These are phyloP conservation scores for Phytophthora agathidicida DNA, from an alignment of 352 stramenopile species.

Conservation along the genomic window DNA sequence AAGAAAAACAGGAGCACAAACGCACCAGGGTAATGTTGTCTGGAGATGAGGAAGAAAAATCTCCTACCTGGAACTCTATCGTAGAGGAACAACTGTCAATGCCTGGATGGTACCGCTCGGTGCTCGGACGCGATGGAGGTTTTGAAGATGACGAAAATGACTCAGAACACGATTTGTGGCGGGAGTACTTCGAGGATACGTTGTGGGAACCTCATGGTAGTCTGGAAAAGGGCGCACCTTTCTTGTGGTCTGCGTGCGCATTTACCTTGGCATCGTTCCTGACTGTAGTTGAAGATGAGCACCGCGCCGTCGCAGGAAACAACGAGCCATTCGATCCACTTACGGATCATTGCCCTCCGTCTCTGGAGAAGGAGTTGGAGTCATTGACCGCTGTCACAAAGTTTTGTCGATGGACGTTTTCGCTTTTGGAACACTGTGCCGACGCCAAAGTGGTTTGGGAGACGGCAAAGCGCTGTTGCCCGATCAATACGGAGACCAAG, in stretches of 20 bases:
- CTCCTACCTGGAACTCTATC: constrained; percentile 54
- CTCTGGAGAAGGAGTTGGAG: constrained; percentile 84
- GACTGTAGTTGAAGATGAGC: constrained; percentile 70
- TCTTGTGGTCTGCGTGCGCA: constrained; percentile 84
- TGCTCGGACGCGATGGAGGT: constrained; percentile 70
- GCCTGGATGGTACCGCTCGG: constrained; percentile 70
- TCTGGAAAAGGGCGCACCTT: constrained; percentile 85
- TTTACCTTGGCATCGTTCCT: constrained; percentile 85
- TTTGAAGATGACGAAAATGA: constrained; percentile 56
- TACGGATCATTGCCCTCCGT: constrained; percentile 56
- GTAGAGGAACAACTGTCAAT: constrained; percentile 67
- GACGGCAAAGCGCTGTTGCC: constrained; percentile 84
- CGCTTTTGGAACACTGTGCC: constrained; percentile 79
- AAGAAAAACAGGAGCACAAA: constrained; percentile 29
- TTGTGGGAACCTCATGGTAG: constrained; percentile 88
- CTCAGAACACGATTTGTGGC: constrained; percentile 77
- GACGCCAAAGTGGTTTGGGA: constrained; percentile 91
- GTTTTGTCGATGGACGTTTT: constrained; percentile 90
- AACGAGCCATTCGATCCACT: constrained; percentile 57
- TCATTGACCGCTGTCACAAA: constrained; percentile 80
- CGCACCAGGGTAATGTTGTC: constrained; percentile 2
- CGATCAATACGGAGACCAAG: constrained; percentile 86
- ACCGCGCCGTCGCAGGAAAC: constrained; percentile 19
- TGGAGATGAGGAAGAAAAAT: constrained; percentile 23
- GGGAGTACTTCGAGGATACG: constrained; percentile 89